Evolutionary conservation across 1,284 basidiomycete genomes (phyloP).

Genomic region (Rhodotorula sp.): DNA sequence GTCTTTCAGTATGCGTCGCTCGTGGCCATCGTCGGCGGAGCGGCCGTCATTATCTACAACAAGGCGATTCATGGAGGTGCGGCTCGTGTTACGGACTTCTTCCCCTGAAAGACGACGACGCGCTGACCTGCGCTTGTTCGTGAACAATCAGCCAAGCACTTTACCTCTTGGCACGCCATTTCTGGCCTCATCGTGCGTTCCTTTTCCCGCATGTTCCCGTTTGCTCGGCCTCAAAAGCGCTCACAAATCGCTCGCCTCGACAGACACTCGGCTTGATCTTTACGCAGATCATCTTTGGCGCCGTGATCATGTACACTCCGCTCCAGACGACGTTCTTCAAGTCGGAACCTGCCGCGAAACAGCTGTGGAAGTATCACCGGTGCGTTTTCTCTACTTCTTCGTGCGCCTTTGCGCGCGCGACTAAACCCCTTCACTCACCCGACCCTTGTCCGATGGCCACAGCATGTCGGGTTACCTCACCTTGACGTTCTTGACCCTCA

Average conservation of each 20-base stretch:
- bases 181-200: constrained; percentile 32
- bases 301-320: constrained; percentile 36
- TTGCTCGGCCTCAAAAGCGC: too few species aligned
- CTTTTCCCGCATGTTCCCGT: neutral
- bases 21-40: constrained; percentile 29
- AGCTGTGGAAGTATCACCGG: constrained; percentile 43
- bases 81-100: neutral
- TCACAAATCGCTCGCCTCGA: too few species aligned
- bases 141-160: constrained; percentile 27
- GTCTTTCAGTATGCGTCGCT: constrained; percentile 38
- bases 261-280: constrained; percentile 34
- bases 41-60: constrained; percentile 41
- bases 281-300: constrained; percentile 40
- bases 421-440: too few species aligned
- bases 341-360: constrained; percentile 30
- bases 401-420: neutral
- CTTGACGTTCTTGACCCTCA: constrained; percentile 32
- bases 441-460: neutral
- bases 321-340: constrained; percentile 32
- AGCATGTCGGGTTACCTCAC: constrained; percentile 40
- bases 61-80: constrained; percentile 38
- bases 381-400: neutral
- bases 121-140: neutral
- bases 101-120: neutral
- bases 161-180: constrained; percentile 39